Conservation (phyloP, 164 flowering plant genomes). For the Vitis riparia region DNA sequence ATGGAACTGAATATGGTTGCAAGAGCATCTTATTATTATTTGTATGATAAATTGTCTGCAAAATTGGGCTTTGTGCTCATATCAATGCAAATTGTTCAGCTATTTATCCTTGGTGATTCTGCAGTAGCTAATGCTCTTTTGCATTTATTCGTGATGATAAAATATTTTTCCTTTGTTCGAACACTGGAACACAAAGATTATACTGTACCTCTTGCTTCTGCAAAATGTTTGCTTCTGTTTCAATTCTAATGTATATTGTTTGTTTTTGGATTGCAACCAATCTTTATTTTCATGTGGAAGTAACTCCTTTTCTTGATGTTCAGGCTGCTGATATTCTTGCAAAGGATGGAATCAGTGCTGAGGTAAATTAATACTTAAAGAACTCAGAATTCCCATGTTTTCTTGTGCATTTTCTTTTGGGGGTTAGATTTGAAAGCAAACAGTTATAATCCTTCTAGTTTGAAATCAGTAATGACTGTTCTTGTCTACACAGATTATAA, state of each 20-base stretch:
- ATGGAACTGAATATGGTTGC: background rate
- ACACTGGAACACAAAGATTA: background rate
- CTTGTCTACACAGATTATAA: conserved; percentile 67
- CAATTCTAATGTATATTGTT: background rate
- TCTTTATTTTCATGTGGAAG: conserved; percentile 1
- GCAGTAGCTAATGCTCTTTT: too few relatives aligned
- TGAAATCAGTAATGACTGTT: background rate
- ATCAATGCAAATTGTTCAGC: background rate
- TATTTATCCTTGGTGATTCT: background rate
- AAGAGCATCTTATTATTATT: background rate
- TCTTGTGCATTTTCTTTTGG: background rate
- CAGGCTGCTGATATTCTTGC: conserved; percentile 96
- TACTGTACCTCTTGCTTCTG: background rate
- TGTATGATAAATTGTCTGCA: background rate
- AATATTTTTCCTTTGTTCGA: background rate
- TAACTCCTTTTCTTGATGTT: conserved; percentile 6
- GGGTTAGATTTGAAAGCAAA: background rate
- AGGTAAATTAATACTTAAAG: conserved; percentile 48
- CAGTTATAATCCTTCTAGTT: background rate
- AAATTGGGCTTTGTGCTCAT: background rate
- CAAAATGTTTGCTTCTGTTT: background rate
- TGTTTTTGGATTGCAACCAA: background rate
- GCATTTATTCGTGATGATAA: background rate
- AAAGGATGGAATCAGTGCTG: conserved; percentile 91
- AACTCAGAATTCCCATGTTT: background rate